Evolutionary conservation across 2,329 filamentous ascomycete species (phyloP).

Genomic region (Hirsutella thompsonii): DNA sequence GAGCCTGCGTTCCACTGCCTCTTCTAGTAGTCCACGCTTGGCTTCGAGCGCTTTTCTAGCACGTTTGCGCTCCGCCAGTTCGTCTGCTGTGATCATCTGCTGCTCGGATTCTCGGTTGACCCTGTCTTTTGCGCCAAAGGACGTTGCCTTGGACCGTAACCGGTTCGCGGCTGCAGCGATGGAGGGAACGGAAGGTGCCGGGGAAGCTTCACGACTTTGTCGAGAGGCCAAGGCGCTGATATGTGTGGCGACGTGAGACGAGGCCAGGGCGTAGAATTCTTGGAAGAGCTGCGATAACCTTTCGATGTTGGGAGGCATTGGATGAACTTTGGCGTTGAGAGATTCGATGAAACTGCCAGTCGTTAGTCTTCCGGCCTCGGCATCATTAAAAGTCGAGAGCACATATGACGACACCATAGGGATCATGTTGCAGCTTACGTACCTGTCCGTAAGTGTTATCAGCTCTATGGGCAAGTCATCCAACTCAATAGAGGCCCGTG

Average conservation of each 20-base stretch:
- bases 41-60: slow-evolving; percentile 66
- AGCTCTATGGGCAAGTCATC: slow-evolving; percentile 92
- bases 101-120: slow-evolving; percentile 40
- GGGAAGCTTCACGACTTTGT: slow-evolving; percentile 55
- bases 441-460: slow-evolving; percentile 80
- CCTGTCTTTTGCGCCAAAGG: slow-evolving; percentile 40
- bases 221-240: slow-evolving; percentile 67
- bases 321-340: slow-evolving; percentile 73
- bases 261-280: slow-evolving; percentile 77
- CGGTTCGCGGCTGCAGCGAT: slow-evolving; percentile 43
- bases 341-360: slow-evolving; percentile 75
- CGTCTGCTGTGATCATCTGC: slow-evolving; percentile 83
- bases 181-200: slow-evolving; percentile 39
- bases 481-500: slow-evolving; percentile 53
- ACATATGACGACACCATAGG: background rate
- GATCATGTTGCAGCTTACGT: slow-evolving; percentile 11
- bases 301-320: slow-evolving; percentile 71
- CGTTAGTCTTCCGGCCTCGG: background rate
- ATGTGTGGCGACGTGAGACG: slow-evolving; percentile 74
- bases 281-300: slow-evolving; percentile 80
- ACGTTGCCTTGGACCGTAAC: slow-evolving; percentile 40
- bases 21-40: slow-evolving; percentile 68
- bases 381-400: background rate
- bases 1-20: slow-evolving; percentile 77
- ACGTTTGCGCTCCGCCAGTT: slow-evolving; percentile 68